Evolutionary conservation across 352 stramenopile species (phyloP).

Genomic region (Globisporangium heterothallicum): DNA sequence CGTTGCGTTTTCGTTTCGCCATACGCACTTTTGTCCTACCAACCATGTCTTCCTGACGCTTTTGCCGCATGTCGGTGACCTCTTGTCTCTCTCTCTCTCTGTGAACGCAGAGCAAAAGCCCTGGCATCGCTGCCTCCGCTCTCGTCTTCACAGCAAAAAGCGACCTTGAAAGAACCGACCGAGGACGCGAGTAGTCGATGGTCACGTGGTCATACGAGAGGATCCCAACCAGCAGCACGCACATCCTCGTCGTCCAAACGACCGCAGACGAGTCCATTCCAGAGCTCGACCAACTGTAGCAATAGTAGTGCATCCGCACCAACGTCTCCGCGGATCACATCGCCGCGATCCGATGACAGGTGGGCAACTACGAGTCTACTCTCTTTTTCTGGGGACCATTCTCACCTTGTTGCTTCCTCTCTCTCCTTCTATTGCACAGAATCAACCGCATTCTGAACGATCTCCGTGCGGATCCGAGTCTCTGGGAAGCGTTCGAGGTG

Average conservation of each 20-base stretch:
- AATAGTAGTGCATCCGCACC: neutral
- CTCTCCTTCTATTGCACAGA: constrained; percentile 15
- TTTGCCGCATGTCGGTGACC: neutral
- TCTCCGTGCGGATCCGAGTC: constrained; percentile 43
- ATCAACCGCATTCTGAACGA: constrained; percentile 52
- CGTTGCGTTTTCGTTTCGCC: neutral
- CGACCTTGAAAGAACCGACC: neutral
- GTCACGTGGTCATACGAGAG: neutral
- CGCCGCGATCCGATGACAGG: constrained; percentile 26
- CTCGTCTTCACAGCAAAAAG: neutral
- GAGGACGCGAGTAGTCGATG: too few relatives aligned
- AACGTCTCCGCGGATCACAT: constrained; percentile 16
- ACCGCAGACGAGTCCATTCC: constrained; percentile 18
- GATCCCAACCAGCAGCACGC: constrained; percentile 4
- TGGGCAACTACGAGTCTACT: neutral
- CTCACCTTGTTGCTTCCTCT: neutral
- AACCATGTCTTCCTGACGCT: neutral
- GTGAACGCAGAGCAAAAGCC: constrained; percentile 5
- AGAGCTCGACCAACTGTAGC: neutral
- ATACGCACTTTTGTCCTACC: neutral
- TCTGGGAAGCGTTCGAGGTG: constrained; percentile 56
- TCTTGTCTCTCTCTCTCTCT: neutral
- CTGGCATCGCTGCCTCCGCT: constrained; percentile 12
- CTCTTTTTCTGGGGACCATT: neutral
- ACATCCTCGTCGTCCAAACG: constrained; percentile 1